Evolutionary conservation across 2,329 filamentous ascomycete genomes (phyloP), one percentile per base, ranked within the genome.

Genomic region (Colletotrichum orchidophilum): DNA sequence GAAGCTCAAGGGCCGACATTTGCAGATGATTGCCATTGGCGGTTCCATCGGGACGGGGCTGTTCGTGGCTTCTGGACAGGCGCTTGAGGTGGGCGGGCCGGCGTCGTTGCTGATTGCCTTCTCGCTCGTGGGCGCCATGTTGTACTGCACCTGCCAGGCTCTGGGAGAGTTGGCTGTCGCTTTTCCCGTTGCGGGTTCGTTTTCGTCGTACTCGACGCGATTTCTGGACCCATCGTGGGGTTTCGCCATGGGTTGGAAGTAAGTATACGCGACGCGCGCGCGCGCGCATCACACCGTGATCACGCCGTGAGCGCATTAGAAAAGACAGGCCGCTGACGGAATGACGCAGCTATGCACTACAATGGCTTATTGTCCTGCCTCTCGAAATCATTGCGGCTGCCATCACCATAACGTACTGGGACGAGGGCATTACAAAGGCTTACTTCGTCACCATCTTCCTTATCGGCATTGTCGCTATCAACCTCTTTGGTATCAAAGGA

Each of bases 21-120:
- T 98, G 79, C 95, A 98, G 84, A 98, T 98, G 96, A 98, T 98
- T 85, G 96, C 96, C 15, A 97, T 98, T 75, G 95, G 95, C 76
- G 95, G 95, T 53, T 96, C 93, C 12, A 97, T 97, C 77, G 93
- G 93, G 90, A 95, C 93, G 27, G 95, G 95, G 74, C 85, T 98
- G 2, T 97, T 97, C 79, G 94, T 98, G 49, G 93, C 94, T 26
- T 96, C 94, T 0, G 94, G 93, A 63, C 86, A 85, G 71, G 91
- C 94, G 12, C 84, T 97, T 70, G 85, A 89, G 58, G 84, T 85
- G 18, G 94, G 94, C 75, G 94, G 94, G 3, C 94, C 94, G 5
- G 94, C 92, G 1, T 93, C 93, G 0, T 80, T 97, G 26, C 81
- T 97, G 27, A 87, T 97, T 57, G 92, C 92, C n/a, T 97, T 94